Evolutionary conservation across 2,329 filamentous ascomycete species (phyloP).

Genomic region (Lecanoromycetidae sp.): DNA sequence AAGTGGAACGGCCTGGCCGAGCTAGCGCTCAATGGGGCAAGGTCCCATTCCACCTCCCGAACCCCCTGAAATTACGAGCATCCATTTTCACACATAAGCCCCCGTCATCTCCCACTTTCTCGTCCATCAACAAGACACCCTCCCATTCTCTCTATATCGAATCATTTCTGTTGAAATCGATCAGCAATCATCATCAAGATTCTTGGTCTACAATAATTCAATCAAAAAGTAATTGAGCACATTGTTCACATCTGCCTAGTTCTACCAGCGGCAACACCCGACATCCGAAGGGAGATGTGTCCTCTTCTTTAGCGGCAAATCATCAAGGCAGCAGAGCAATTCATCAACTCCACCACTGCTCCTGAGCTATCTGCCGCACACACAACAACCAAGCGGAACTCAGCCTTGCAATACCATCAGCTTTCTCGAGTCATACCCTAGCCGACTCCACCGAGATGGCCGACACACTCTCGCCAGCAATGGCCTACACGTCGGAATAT

Average conservation of each 20-base stretch:
- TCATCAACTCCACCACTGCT: not conserved
- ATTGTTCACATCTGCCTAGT: slow-evolving; percentile 1
- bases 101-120: not conserved
- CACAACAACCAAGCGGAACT: not conserved
- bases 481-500: slow-evolving; percentile 9
- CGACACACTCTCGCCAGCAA: slow-evolving; percentile 8
- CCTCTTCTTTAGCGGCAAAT: slow-evolving; percentile 7
- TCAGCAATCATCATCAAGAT: not conserved
- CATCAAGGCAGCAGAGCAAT: slow-evolving; percentile 6
- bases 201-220: not conserved
- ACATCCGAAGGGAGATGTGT: slow-evolving; percentile 13
- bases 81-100: not conserved
- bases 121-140: not conserved
- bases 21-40: not conserved
- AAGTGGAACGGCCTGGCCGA: not conserved
- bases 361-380: not conserved
- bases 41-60: not conserved
- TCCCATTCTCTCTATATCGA: not conserved
- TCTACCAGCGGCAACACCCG: slow-evolving; percentile 3
- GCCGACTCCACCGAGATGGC: not conserved
- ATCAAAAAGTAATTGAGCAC: not conserved
- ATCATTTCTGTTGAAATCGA: not conserved
- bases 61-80: not conserved
- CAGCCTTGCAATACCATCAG: not conserved
- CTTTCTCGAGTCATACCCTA: not conserved